Base-by-base conservation (phyloP, 1,139 yeast species). In the Pichia inconspicua region DNA sequence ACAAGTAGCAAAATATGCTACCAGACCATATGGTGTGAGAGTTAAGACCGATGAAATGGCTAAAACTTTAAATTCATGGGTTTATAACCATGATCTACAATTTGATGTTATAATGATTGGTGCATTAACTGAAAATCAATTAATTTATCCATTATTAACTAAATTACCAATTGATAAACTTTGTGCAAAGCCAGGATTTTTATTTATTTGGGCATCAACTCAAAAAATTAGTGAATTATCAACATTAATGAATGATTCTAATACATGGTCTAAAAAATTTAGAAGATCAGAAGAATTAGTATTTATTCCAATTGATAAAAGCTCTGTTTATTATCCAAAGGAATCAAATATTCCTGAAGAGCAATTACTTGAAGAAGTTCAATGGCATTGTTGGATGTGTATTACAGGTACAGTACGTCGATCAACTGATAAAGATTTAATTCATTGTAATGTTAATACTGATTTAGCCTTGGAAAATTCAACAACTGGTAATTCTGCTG, bases 361-460 rank as follows among this genome's bases (percentile, higher is more conserved):
- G 7, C 66, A 74, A 12, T 51, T 75, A 25, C 62, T 75, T 42
- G 76, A 73, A 48, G 72, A 69, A 53, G 69, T 72, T 66, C 94
- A 84, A 61, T 89, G 96, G 96, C 97, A 90, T 66, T 90, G 97
- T 59, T 85, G 96, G 84, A 87, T 90, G 96, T 92, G 97, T 56
- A 84, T 90, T 48, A 89, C 96, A 3, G 97, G 97, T 6, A 90
- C 97, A 0, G 90, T 90, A 12, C 73, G 96, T 60, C 75, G 97
- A 57, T 79, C 95, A 1, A 80, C 83, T 0, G 97, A 90, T 65
- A 77, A 76, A 28, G 89, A 87, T 62, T 71, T 90, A 54, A 89
- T 90, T 54, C 95, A 90, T 62, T 90, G 97, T 66, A 90, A 90
- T 61, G 79, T 89, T 37, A 95, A 90, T 61, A 89, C 97, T 0